Conservation (phyloP, 768 basidiomycete genomes). For the Mycena amicta region DNA sequence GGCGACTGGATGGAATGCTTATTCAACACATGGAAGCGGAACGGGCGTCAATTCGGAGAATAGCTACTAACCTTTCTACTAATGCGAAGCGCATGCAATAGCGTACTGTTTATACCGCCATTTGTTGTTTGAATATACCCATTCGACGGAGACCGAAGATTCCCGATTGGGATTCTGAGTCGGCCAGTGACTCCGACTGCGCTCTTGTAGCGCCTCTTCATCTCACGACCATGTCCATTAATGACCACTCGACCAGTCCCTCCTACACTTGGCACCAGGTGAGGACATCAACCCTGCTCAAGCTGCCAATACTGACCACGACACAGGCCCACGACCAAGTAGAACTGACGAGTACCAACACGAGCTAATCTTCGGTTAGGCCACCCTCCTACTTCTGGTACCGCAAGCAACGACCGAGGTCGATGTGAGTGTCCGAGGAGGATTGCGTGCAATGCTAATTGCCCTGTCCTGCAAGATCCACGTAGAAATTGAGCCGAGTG, state of each 20-base stretch:
- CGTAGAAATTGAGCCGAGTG: constrained; percentile 50
- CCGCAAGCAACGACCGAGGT: constrained; percentile 73
- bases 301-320: constrained; percentile 15
- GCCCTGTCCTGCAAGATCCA: constrained; percentile 14
- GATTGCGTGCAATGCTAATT: constrained; percentile 26
- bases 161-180: background rate
- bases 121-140: constrained; percentile 11
- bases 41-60: constrained; percentile 76
- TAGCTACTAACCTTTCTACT: constrained; percentile 49
- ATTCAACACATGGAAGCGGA: constrained; percentile 83
- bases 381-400: constrained; percentile 37
- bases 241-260: constrained; percentile 38
- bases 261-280: constrained; percentile 90
- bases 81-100: constrained; percentile 8
- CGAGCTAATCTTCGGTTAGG: constrained; percentile 8
- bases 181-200: background rate
- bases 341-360: constrained; percentile 23
- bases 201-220: constrained; percentile 8
- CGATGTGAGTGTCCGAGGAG: constrained; percentile 57
- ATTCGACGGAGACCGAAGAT: background rate
- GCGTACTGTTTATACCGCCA: background rate
- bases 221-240: constrained; percentile 38
- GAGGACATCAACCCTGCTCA: constrained; percentile 25
- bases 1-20: constrained; percentile 77
- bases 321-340: constrained; percentile 87